These are phyloP conservation scores for Phyllostachys edulis DNA, from an alignment of 176 grass and related monocot genomes.

Conservation along the genomic window DNA sequence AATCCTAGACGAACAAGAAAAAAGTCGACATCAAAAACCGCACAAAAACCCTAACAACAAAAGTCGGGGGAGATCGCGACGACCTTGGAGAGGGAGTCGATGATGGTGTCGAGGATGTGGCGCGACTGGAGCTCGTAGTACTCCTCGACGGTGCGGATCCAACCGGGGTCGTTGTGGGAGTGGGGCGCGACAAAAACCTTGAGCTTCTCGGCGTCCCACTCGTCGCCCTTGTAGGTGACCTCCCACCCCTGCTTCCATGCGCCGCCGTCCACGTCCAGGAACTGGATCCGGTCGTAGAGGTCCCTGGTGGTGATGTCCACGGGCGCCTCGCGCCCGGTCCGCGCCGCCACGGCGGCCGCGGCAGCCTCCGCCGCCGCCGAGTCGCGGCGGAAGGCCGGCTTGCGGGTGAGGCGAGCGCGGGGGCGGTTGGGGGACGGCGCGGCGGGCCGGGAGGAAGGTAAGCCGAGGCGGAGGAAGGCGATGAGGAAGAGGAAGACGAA, in stretches of 20 bases:
- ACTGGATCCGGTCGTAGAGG: slow-evolving; percentile 93
- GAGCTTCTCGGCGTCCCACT: slow-evolving; percentile 88
- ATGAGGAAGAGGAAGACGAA: slow-evolving; percentile 62
- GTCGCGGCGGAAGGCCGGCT: slow-evolving; percentile 58
- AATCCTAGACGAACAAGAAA: slow-evolving; percentile 48
- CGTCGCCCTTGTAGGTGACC: slow-evolving; percentile 68
- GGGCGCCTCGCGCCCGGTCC: slow-evolving; percentile 42
- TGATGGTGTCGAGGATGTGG: slow-evolving; percentile 83
- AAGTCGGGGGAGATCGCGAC: background rate
- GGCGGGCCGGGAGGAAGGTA: slow-evolving; percentile 50
- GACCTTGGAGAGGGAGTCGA: slow-evolving; percentile 93
- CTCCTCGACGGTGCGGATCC: slow-evolving; percentile 92
- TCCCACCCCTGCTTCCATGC: slow-evolving; percentile 97
- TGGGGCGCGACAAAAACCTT: slow-evolving; percentile 98
- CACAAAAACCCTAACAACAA: background rate
- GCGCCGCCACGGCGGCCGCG: slow-evolving; percentile 11
- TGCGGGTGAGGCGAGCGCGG: slow-evolving; percentile 50
- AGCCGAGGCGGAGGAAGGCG: slow-evolving; percentile 60
- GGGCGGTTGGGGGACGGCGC: slow-evolving; percentile 22
- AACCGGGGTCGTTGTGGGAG: slow-evolving; percentile 96
- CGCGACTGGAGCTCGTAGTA: slow-evolving; percentile 90
- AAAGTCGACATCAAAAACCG: background rate
- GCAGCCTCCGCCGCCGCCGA: slow-evolving; percentile 38
- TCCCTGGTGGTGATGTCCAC: slow-evolving; percentile 89
- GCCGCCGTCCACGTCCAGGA: slow-evolving; percentile 77